A percentile compares a stretch with the other conserved stretches of the same genome.
Evolutionary conservation across 2,329 filamentous ascomycete species (phyloP).

Genomic region (Stagonosporopsis chrysanthemi): DNA sequence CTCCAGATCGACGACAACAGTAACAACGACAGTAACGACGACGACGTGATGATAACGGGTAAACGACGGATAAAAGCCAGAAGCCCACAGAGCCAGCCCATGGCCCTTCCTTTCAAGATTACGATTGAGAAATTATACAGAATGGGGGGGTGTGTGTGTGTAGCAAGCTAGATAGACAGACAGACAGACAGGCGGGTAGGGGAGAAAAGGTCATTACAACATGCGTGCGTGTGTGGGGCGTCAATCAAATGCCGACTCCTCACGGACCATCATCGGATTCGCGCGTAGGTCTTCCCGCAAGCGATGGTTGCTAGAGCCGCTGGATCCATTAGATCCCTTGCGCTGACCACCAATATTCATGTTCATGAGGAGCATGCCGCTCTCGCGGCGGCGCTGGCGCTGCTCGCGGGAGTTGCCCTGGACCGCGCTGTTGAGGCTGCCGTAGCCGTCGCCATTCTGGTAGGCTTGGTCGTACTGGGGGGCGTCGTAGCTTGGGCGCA

Average conservation of each 20-base stretch:
- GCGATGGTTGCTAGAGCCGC: conserved; percentile 12
- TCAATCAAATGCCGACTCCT: conserved; percentile 38
- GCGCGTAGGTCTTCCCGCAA: conserved; percentile 24
- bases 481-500: conserved; percentile 59
- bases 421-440: conserved; percentile 45
- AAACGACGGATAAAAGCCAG: conserved; percentile 8
- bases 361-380: conserved; percentile 51
- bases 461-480: conserved; percentile 40
- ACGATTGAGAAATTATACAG: conserved; percentile 43
- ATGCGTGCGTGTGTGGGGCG: no score
- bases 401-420: conserved; percentile 41
- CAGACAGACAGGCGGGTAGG: no score
- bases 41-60: no score
- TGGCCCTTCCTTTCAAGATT: conserved; percentile 28
- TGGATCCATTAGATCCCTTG: conserved; percentile 47
- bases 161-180: no score
- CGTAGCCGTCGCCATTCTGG: conserved; percentile 40
- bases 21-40: no score
- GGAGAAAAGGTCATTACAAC: no score
- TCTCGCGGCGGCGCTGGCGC: conserved; percentile 46
- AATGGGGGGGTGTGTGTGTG: conserved; percentile 21
- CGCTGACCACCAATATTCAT: conserved; percentile 45
- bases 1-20: no score
- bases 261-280: conserved; percentile 30
- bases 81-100: conserved; percentile 39